These are phyloP conservation scores for Aspergillus texensis DNA, from an alignment of 2,329 filamentous ascomycete genomes.

Conservation along the genomic window DNA sequence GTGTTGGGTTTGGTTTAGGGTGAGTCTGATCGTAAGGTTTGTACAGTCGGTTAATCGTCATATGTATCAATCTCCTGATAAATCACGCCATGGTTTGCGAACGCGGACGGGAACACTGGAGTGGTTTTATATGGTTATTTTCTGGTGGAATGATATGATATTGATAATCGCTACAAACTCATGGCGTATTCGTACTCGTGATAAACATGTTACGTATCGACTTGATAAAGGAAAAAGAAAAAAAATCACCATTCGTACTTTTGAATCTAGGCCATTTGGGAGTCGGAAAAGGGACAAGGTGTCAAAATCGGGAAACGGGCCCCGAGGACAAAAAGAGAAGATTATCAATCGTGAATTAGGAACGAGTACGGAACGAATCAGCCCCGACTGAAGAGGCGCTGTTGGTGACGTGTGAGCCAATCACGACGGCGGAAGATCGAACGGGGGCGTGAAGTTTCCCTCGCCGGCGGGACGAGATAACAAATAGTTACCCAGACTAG, in stretches of 20 bases:
- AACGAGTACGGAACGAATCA: slow-evolving; percentile 5
- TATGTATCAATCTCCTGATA: slow-evolving; percentile 2
- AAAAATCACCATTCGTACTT: not conserved
- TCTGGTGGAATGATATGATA: not conserved
- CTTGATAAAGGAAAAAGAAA: not conserved
- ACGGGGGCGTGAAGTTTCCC: slow-evolving; percentile 3
- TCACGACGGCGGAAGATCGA: slow-evolving; percentile 20
- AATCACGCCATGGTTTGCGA: slow-evolving; percentile 11
- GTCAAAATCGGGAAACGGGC: slow-evolving; percentile 1
- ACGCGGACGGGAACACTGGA: not conserved
- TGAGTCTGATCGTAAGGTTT: not conserved
- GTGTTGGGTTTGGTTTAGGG: not conserved
- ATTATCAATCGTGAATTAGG: slow-evolving; percentile 4
- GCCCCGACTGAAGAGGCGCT: slow-evolving; percentile 4
- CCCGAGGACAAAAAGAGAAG: not conserved
- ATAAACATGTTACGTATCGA: not conserved
- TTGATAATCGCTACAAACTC: too few relatives aligned
- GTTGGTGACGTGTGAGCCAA: slow-evolving; percentile 12
- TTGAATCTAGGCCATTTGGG: not conserved
- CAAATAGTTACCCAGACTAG: slow-evolving; percentile 14
- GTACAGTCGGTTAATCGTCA: not conserved
- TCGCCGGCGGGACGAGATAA: slow-evolving; percentile 22
- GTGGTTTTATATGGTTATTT: not conserved
- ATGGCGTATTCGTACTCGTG: not conserved
- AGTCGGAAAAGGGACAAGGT: not conserved